Percentiles rank a stretch among this genome's conserved stretches.
These are phyloP conservation scores for Vaccinium myrtillus DNA, from an alignment of 148 eudicot genomes.

Conservation along the genomic window DNA sequence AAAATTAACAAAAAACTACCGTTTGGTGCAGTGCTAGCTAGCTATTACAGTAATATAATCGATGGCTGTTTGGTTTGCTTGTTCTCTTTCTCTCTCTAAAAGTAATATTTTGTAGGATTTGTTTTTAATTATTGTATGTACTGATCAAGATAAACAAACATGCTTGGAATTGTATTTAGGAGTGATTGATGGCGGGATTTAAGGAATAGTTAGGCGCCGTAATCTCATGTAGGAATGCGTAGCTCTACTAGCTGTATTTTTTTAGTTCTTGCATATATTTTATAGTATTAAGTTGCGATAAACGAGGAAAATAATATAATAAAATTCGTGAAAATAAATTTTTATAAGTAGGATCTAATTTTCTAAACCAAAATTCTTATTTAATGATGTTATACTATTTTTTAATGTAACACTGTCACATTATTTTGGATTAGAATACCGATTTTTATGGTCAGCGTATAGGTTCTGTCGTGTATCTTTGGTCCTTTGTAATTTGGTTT, in stretches of 20 bases:
- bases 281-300: neutral
- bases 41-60: too few relatives aligned
- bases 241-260: too few relatives aligned
- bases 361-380: neutral
- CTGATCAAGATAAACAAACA: neutral
- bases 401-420: neutral
- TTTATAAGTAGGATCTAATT: neutral
- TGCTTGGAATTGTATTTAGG: neutral
- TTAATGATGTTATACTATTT: neutral
- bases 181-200: conserved; percentile 41
- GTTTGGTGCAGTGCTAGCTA: too few relatives aligned
- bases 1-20: too few relatives aligned
- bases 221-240: conserved; percentile 3
- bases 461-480: too few relatives aligned
- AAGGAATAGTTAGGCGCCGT: conserved; percentile 49
- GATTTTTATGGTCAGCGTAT: too few relatives aligned
- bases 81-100: conserved; percentile 4
- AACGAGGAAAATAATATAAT: neutral
- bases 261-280: neutral
- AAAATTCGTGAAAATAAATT: neutral
- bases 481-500: too few relatives aligned
- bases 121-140: neutral
- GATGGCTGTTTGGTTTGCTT: neutral
- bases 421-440: neutral
- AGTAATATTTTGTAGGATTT: too few relatives aligned